A percentile compares a stretch with the other conserved stretches of the same genome.
Conservation (phyloP, 2,329 filamentous ascomycete genomes). For the Xylariales sp. region DNA sequence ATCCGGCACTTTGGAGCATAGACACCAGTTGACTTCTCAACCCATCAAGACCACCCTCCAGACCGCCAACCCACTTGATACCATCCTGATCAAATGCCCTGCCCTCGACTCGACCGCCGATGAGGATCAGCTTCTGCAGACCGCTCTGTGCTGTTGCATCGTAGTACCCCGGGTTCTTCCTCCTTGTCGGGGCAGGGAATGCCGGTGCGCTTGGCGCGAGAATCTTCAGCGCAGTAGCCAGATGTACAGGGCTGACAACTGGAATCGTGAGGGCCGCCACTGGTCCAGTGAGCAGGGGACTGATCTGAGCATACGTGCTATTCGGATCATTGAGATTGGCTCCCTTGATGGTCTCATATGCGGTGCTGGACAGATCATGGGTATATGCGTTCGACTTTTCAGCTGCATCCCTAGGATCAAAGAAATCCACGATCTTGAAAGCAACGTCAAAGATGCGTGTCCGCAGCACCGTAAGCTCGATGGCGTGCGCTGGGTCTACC, state of each 20-base stretch:
- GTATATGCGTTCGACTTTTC: constrained; percentile 34
- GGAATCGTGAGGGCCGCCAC: constrained; percentile 78
- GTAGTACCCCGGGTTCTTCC: constrained; percentile 74
- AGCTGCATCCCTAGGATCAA: constrained; percentile 44
- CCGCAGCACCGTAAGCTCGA: constrained; percentile 79
- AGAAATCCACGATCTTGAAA: constrained; percentile 82
- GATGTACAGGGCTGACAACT: constrained; percentile 73
- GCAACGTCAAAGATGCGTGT: constrained; percentile 86
- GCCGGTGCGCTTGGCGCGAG: constrained; percentile 65
- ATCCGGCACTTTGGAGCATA: constrained; percentile 75
- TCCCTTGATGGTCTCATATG: constrained; percentile 43
- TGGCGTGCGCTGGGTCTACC: constrained; percentile 49
- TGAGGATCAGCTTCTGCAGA: constrained; percentile 77
- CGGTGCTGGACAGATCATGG: constrained; percentile 51
- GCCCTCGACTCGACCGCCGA: constrained; percentile 84
- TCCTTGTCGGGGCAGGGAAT: constrained; percentile 75
- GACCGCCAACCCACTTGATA: constrained; percentile 61
- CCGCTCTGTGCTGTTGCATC: constrained; percentile 75
- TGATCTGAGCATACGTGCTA: constrained; percentile 54
- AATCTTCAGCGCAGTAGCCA: constrained; percentile 75
- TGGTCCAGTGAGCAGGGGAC: constrained; percentile 76
- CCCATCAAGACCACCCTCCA: constrained; percentile 75
- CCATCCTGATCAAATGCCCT: constrained; percentile 75
- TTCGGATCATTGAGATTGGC: constrained; percentile 24
- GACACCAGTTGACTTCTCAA: constrained; percentile 76